Base-by-base conservation (phyloP, 1,139 yeast species). In the Yamadazyma kanchanaburiensis region DNA sequence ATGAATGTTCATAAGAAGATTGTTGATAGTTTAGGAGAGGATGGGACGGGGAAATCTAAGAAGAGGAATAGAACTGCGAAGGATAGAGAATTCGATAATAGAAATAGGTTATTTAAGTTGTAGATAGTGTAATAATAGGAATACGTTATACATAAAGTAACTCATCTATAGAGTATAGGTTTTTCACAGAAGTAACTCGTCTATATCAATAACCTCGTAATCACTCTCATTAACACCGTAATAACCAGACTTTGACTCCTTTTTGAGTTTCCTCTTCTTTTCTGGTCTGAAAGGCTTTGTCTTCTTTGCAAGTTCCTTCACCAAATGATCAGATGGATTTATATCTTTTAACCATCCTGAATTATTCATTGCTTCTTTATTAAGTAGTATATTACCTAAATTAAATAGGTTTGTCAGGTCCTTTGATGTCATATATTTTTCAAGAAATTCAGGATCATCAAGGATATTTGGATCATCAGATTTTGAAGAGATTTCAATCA, bases 41-140 rank as follows among this genome's bases (percentile, higher is more conserved):
- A 65, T 39, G 70, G 70, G 3, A 55, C 66, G 3, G 61, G 64
- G 1, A 42, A 30, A 12, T 48, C 64, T 6, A 61, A 60, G 34
- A 49, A 49, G 29, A 54, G 74, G 31, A 60, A 60, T 34, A 48
- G 74, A 39, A 63, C 70, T 2, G 74, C 74, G 10, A 68, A 67
- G 43, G 74, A 68, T 42, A 49, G 74, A 32, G 69, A 64, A 36
- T 63, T 41, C 28, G 74, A 68, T 41, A 46, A 59, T 39, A 51
- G 55, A 31, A 68, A 68, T 43, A 53, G 56, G 32, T 51, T 68
- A 18, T 68, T 68, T 43, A 68, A 64, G 42, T 50, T 59, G 30
- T 60, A 40, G 43, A 19, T 25, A 22, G 27, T n/a, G 15, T 14
- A 24, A 5, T 15, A 9, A 24, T 27, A n/a, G n/a, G n/a, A n/a